These are phyloP conservation scores for Plasmodium malariae DNA, from an alignment of 169 alveolate genomes.

Conservation along the genomic window DNA sequence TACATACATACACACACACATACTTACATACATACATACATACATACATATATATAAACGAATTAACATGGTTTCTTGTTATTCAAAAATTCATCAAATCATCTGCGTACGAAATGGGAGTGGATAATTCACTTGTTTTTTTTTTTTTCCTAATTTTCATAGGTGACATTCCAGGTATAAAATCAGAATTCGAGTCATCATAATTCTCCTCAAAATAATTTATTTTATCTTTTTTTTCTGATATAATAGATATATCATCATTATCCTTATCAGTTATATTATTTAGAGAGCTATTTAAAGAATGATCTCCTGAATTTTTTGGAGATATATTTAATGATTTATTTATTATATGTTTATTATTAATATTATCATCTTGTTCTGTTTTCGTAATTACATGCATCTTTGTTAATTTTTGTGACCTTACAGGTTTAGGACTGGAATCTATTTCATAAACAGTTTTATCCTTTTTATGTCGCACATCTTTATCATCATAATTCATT, in stretches of 20 bases:
- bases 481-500: not conserved
- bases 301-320: slow-evolving; percentile 25
- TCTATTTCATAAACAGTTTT: slow-evolving; percentile 25
- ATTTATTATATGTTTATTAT: slow-evolving; percentile 2
- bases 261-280: slow-evolving; percentile 43
- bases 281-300: slow-evolving; percentile 59
- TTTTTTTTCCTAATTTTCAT: slow-evolving; percentile 23
- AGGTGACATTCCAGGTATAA: slow-evolving; percentile 76
- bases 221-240: slow-evolving; percentile 43
- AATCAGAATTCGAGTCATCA: slow-evolving; percentile 64
- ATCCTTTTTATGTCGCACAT: not conserved
- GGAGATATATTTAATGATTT: slow-evolving; percentile 1
- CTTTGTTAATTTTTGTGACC: slow-evolving; percentile 18
- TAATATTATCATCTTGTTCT: not conserved
- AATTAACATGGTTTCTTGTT: not conserved
- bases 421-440: slow-evolving; percentile 72
- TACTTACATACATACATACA: not conserved
- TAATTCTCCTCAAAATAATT: slow-evolving; percentile 49
- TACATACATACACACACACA: not conserved
- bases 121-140: slow-evolving; percentile 60
- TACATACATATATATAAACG: not conserved
- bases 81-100: slow-evolving; percentile 69
- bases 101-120: slow-evolving; percentile 77
- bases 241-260: slow-evolving; percentile 55
- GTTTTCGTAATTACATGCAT: slow-evolving; percentile 13